Percentiles rank a stretch among this genome's conserved stretches.
Conservation (phyloP, 2,329 filamentous ascomycete species). For the Cryphonectria radicalis region DNA sequence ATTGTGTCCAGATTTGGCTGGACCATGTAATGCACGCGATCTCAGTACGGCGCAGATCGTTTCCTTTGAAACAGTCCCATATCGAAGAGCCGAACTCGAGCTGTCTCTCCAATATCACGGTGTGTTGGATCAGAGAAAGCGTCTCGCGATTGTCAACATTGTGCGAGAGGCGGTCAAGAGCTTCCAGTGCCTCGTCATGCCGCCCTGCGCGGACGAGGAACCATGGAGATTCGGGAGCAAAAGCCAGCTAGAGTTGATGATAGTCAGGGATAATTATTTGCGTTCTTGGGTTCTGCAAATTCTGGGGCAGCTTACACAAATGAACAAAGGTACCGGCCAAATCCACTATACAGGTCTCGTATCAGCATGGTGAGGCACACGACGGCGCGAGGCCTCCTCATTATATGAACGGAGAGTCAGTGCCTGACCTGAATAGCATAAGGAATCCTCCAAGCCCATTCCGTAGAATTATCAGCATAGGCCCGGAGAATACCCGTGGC, state of each 20-base stretch:
- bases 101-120: not conserved
- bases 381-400: constrained; percentile 32
- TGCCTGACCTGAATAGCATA: constrained; percentile 8
- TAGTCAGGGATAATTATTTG: not conserved
- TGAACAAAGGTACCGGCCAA: constrained; percentile 45
- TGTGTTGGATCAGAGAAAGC: constrained; percentile 17
- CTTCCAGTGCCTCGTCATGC: constrained; percentile 42
- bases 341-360: constrained; percentile 46
- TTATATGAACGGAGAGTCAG: constrained; percentile 33
- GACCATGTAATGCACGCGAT: constrained; percentile 41
- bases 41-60: constrained; percentile 33
- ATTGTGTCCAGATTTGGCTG: constrained; percentile 19
- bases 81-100: constrained; percentile 1
- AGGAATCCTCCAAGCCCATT: constrained; percentile 15
- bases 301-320: not conserved
- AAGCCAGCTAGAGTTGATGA: constrained; percentile 40
- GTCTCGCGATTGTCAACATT: constrained; percentile 24
- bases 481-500: constrained; percentile 5
- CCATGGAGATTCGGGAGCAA: constrained; percentile 50
- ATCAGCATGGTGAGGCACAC: not conserved
- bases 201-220: constrained; percentile 47
- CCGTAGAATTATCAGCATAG: not conserved
- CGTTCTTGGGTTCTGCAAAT: not conserved
- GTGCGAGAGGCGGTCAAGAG: constrained; percentile 48
- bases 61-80: constrained; percentile 33